Evolutionary conservation across 192 early-diverging fungal genomes (phyloP), one percentile per base, ranked within the genome.

Genomic region (Lobosporangium transversale): DNA sequence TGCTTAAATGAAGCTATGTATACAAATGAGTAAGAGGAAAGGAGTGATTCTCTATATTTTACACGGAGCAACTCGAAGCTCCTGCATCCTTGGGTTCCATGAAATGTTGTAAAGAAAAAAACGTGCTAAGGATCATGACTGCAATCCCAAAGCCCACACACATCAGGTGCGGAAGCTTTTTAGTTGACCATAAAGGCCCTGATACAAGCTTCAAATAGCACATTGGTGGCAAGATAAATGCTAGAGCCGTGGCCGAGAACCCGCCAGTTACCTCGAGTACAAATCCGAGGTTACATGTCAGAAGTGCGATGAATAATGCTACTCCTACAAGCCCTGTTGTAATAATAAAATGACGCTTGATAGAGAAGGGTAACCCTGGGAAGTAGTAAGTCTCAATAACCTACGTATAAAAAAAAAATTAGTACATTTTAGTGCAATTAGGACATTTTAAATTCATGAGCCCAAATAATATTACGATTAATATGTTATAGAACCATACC

Each of bases 251-350:
- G 0, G 94, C 94, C 1, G 95, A 93, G 81, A 95, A 86, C 4
- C 91, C 93, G 26, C 94, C 94, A 4, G 94, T 96, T 23, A 97
- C 64, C 76, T 97, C 95, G 23, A 97, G 79, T 15, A 97, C 81
- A 56, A 95, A 87, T 4, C 95, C 95, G 44, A 97, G 70, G 62
- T 96, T 87, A 52, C 90, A 92, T 4, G 92, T 93, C 3, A 85
- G 60, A 27, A 95, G 80, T 2, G 94, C 92, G 10, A 97, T 86
- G 1, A 78, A 48, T 69, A 96, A 82, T 0, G 91, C 85, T 15
- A 70, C 58, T 1, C 88, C 63, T 6, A 90, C 86, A 58, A 97
- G 64, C 1, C 66, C 83, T 0, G 90, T 88, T 0, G 95, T 97
- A 31, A 92, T 83, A 0, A 83, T 51, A 10, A 89, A 76, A 58